phyloP scores from a whole-genome alignment of 805 yeast species.

The Starmerella khaoyaiensis region DNA sequence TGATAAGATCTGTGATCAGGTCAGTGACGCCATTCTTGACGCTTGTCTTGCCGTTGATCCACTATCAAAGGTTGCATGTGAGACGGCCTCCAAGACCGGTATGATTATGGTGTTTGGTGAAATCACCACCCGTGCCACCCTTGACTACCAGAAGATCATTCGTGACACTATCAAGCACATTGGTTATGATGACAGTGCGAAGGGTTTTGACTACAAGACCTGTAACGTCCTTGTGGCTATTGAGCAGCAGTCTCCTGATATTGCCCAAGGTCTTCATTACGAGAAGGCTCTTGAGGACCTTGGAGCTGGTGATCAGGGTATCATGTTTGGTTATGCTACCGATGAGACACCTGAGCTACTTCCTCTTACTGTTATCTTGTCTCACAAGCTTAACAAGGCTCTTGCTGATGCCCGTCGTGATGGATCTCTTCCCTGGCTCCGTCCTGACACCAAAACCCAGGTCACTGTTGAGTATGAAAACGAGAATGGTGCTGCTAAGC shows the following conservation, averaged over 20 bases:
- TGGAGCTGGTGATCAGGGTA: conserved; percentile 99
- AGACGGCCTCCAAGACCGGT: conserved; percentile 98
- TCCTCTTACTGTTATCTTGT: conserved; percentile 85
- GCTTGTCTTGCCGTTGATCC: conserved; percentile 96
- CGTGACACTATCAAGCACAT: conserved; percentile 98
- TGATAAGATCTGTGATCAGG: conserved; percentile 78
- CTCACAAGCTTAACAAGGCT: conserved; percentile 93
- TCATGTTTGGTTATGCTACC: conserved; percentile 99
- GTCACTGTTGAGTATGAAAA: conserved; percentile 93
- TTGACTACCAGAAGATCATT: conserved; percentile 94
- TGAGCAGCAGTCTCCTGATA: conserved; percentile 98
- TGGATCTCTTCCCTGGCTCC: conserved; percentile 88
- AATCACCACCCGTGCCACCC: conserved; percentile 88
- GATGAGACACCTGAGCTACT: conserved; percentile 97
- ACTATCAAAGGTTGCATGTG: conserved; percentile 97
- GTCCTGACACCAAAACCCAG: conserved; percentile 99
- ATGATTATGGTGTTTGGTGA: conserved; percentile 99
- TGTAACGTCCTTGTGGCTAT: conserved; percentile 98
- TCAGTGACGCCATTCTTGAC: conserved; percentile 93
- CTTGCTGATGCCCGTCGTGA: conserved; percentile 96
- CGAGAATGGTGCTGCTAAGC: conserved; percentile 90
- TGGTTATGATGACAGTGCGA: conserved; percentile 90
- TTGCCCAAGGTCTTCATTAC: conserved; percentile 97
- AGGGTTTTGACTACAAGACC: conserved; percentile 98
- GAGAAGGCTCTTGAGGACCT: conserved; percentile 88